Evolutionary conservation across 2,329 filamentous ascomycete species (phyloP).

Genomic region (Curvularia verruculosa): DNA sequence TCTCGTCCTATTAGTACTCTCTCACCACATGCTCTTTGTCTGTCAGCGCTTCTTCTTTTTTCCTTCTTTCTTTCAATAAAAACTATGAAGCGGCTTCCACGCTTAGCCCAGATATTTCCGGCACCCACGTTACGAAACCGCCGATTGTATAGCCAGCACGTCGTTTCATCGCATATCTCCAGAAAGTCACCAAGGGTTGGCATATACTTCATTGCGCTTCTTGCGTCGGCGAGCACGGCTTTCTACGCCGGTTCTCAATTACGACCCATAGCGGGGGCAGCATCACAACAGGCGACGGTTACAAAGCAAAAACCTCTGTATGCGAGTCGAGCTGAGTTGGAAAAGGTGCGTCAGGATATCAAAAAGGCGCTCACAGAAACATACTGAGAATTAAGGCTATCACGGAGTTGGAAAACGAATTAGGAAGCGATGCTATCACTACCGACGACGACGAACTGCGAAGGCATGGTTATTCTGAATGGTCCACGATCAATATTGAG

Average conservation of each 20-base stretch:
- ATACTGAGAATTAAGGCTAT: neutral
- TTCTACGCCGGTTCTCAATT: neutral
- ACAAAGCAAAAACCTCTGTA: neutral
- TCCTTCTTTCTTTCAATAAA: neutral
- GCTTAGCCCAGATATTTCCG: neutral
- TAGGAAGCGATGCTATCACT: neutral
- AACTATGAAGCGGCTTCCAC: neutral
- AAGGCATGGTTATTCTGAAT: conserved; percentile 1
- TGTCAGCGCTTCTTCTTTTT: neutral
- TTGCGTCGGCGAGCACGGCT: neutral
- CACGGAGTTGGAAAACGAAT: neutral
- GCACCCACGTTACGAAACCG: neutral
- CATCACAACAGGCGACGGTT: neutral
- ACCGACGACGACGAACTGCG: neutral
- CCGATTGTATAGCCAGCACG: neutral
- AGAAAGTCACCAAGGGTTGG: neutral
- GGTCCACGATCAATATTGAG: neutral
- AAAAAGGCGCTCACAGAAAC: neutral
- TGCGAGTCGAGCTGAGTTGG: neutral
- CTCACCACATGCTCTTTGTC: neutral
- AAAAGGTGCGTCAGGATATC: neutral
- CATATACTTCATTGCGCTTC: neutral
- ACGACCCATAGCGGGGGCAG: neutral
- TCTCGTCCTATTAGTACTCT: neutral
- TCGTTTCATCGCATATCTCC: neutral